Conservation (phyloP, 192 early-diverging fungal genomes). For the Rhizophagus clarus region DNA sequence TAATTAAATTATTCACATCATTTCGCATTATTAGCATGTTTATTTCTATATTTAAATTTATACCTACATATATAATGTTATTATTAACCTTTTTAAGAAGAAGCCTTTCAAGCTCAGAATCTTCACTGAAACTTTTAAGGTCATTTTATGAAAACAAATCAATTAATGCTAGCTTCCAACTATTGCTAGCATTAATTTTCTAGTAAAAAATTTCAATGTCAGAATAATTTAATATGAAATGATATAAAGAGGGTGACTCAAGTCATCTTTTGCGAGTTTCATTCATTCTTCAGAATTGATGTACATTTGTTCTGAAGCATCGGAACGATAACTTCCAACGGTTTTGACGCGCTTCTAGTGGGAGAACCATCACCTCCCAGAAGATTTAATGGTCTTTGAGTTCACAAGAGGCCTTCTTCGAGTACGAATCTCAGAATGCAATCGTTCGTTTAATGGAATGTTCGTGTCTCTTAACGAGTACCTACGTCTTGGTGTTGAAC, state of each 20-base stretch:
- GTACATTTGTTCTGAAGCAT: slow-evolving; percentile 44
- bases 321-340: slow-evolving; percentile 20
- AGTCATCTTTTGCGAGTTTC: slow-evolving; percentile 96
- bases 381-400: not conserved
- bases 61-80: not conserved
- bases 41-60: too few species aligned
- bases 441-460: slow-evolving; percentile 13
- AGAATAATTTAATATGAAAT: not conserved
- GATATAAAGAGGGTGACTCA: slow-evolving; percentile 33
- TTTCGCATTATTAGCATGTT: not conserved
- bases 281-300: slow-evolving; percentile 89
- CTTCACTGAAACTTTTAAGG: slow-evolving; percentile 67
- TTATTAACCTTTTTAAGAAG: slow-evolving; percentile 43
- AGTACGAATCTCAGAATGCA: not conserved
- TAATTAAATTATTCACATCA: too few species aligned
- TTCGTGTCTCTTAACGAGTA: not conserved
- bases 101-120: slow-evolving; percentile 45
- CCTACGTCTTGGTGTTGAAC: not conserved
- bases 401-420: slow-evolving; percentile 9
- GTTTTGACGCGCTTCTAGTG: not conserved
- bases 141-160: slow-evolving; percentile 98
- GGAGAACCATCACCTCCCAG: not conserved
- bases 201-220: slow-evolving; percentile 33
- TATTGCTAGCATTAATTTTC: slow-evolving; percentile 95
- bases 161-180: slow-evolving; percentile 97